A percentile compares a stretch with the other conserved stretches of the same genome.
phyloP scores from a whole-genome alignment of 257 asterid species.

The Asclepias syriaca region DNA sequence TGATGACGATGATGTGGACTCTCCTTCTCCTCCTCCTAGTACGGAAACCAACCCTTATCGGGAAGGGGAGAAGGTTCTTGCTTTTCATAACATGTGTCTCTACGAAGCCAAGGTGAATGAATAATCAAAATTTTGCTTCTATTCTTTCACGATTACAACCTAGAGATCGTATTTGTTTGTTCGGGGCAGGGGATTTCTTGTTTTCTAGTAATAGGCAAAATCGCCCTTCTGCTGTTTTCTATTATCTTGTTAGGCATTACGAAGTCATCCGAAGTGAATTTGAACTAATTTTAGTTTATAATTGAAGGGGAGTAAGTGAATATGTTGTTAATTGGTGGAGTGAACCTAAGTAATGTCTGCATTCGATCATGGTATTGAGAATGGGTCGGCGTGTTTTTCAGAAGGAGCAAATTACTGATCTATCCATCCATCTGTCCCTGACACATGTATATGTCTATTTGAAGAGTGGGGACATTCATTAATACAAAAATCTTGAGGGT shows the following conservation, averaged over 20 bases:
- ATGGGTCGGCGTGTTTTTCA: neutral
- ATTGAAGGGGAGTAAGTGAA: neutral
- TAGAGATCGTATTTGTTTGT: neutral
- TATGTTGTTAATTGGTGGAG: neutral
- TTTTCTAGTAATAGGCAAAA: neutral
- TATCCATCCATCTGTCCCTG: neutral
- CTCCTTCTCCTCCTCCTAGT: slow-evolving; percentile 4
- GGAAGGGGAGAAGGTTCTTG: slow-evolving; percentile 66
- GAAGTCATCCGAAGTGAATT: neutral
- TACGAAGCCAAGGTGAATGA: slow-evolving; percentile 72
- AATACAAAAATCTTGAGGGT: neutral
- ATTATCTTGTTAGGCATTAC: too few species aligned
- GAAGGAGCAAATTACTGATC: neutral
- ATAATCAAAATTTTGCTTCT: neutral
- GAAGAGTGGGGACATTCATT: neutral
- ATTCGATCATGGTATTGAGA: neutral
- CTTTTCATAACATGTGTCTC: slow-evolving; percentile 37
- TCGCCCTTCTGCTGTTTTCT: neutral
- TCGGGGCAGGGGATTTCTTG: neutral
- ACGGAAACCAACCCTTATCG: slow-evolving; percentile 25
- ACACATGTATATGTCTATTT: neutral
- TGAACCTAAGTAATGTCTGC: neutral
- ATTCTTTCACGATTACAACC: neutral
- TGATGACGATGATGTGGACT: slow-evolving; percentile 20
- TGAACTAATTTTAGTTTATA: neutral